phyloP scores from a whole-genome alignment of 2,329 filamentous ascomycete species.

The Fusarium drepaniforme region DNA sequence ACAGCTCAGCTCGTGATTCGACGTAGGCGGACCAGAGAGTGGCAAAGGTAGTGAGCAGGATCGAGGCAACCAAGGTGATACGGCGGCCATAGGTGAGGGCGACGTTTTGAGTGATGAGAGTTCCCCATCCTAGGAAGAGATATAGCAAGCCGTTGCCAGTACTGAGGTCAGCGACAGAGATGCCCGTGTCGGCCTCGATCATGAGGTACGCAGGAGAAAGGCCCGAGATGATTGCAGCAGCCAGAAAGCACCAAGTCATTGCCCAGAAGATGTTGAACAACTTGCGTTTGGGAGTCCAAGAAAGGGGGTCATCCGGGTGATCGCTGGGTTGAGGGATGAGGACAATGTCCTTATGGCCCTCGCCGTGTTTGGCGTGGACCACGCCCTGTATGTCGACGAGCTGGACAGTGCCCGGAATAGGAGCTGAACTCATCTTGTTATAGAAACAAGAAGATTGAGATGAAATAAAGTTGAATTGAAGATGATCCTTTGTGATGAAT shows the following conservation, averaged over 20 bases:
- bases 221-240: constrained; percentile 38
- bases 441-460: background rate
- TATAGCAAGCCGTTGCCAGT: background rate
- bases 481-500: background rate
- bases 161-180: constrained; percentile 41
- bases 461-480: background rate
- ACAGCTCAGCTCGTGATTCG: constrained; percentile 37
- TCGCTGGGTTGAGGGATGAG: constrained; percentile 38
- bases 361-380: constrained; percentile 32
- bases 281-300: constrained; percentile 35
- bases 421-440: background rate
- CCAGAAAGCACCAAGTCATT: constrained; percentile 44
- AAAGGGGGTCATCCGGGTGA: constrained; percentile 40
- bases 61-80: constrained; percentile 14
- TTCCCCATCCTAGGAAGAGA: background rate
- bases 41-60: constrained; percentile 24
- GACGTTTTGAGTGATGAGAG: background rate
- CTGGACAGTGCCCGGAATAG: constrained; percentile 36
- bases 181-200: constrained; percentile 40
- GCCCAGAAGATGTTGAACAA: constrained; percentile 35
- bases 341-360: constrained; percentile 30
- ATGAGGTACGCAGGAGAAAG: constrained; percentile 41
- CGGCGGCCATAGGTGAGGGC: background rate
- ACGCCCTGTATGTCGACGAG: constrained; percentile 32
- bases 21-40: constrained; percentile 40